Evolutionary conservation across 805 yeast species (phyloP), one percentile per base, ranked within the genome.

Genomic region (Zygosaccharomyces gambellarensis): DNA sequence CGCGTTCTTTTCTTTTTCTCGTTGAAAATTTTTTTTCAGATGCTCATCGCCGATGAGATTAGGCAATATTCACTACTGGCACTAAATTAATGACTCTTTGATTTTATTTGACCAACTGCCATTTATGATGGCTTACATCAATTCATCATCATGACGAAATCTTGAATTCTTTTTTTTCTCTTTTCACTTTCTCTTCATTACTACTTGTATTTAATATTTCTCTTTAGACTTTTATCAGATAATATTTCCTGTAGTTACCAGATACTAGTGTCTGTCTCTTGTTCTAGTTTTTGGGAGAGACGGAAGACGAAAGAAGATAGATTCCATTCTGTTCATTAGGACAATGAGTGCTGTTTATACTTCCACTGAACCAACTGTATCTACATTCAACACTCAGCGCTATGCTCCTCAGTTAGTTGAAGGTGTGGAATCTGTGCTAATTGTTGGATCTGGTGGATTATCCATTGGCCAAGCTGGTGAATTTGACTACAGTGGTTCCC

Each of bases 381-480:
- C 70, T 6, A 62, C 64, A n/a, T 64, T 62, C 55, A 62, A 64
- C 48, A 52, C 66, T 9, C 54, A 49, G 6, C 46, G 51, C 31
- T 66, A 64, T 50, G 58, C 58, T 21, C 70, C 70, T 8, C 62
- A 66, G 52, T 49, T 67, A 43, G 57, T 66, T 12, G 62, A 64
- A 46, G 63, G 60, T 51, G 61, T 66, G n/a, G 56, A 61, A 14
- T 54, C 62, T 4, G 98, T 94, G 6, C 78, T 92, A 49, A 87
- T 92, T 47, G 87, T 92, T 65, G 99, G 99, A 9, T 92, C 98
- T 6, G 99, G 99, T 64, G 99, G 98, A 46, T 76, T 92, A 49
- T 87, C 96, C 47, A 92, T 92, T 68, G 98, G 98, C 52, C 98
- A 92, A 73, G 98, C 98, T 46, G 98, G 98, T 63, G 98, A 92